phyloP scores from a whole-genome alignment of 257 asterid genomes.

The Forsythia viridissima region DNA sequence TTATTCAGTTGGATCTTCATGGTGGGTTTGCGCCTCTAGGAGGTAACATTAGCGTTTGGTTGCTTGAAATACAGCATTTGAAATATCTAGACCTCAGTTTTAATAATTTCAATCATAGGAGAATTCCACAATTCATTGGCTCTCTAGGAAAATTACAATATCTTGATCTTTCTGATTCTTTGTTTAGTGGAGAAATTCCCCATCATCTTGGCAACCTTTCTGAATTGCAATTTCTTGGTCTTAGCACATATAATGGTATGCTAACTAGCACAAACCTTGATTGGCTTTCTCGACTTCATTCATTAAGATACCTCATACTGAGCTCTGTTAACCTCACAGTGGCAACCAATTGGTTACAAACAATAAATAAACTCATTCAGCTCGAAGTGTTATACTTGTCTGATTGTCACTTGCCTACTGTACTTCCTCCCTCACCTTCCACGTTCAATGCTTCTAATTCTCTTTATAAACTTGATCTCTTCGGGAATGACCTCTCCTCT shows the following conservation, averaged over 20 bases:
- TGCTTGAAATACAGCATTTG: too few species aligned
- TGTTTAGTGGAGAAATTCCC: background rate
- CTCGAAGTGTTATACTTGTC: background rate
- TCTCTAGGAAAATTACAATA: too few species aligned
- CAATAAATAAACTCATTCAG: constrained; percentile 6
- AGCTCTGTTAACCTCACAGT: background rate
- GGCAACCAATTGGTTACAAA: constrained; percentile 20
- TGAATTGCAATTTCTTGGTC: constrained; percentile 14
- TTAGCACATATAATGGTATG: background rate
- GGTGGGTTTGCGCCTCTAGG: too few species aligned
- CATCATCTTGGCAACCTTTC: constrained; percentile 4
- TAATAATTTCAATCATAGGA: too few species aligned
- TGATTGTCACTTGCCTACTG: background rate
- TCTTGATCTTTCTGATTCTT: background rate
- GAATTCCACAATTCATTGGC: too few species aligned
- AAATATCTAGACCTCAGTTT: too few species aligned
- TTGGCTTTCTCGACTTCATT: constrained; percentile 20
- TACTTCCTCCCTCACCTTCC: background rate
- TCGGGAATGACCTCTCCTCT: background rate
- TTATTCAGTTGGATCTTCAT: too few species aligned
- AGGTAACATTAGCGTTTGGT: too few species aligned
- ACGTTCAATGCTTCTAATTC: background rate
- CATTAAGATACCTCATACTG: constrained; percentile 14
- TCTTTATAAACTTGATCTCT: constrained; percentile 21
- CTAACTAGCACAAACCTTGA: constrained; percentile 12